phyloP scores from a whole-genome alignment of 140 eudicot genomes.

The Ambrosia hybrid region DNA sequence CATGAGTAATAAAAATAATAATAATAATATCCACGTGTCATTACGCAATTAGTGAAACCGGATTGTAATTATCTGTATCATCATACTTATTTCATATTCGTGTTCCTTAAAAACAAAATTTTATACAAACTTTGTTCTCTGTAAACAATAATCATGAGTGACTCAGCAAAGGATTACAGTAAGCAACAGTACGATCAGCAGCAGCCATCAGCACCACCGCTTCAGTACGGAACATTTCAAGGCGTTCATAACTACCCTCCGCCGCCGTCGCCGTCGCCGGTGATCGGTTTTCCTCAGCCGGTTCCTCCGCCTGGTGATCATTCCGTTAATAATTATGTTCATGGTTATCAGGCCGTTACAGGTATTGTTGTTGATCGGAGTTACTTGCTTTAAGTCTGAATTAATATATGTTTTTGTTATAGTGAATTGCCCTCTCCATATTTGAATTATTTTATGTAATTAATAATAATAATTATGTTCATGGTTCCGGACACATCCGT shows the following conservation, averaged over 20 bases:
- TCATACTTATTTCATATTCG: no score
- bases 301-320: conserved; percentile 81
- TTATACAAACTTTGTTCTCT: background rate
- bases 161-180: conserved; percentile 37
- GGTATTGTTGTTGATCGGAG: conserved; percentile 33
- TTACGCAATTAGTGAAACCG: conserved; percentile 20
- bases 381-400: background rate
- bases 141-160: conserved; percentile 46
- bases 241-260: conserved; percentile 75
- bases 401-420: background rate
- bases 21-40: conserved; percentile 31
- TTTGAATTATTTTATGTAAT: no score
- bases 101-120: no score
- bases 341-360: conserved; percentile 75
- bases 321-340: conserved; percentile 52
- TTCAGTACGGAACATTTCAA: conserved; percentile 85
- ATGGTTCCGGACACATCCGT: no score
- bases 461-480: no score
- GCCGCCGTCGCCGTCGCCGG: conserved; percentile 61
- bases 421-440: no score
- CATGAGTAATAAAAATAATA: no score
- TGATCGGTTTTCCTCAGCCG: conserved; percentile 87
- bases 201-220: conserved; percentile 36
- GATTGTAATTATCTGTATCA: conserved; percentile 34
- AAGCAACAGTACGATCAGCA: conserved; percentile 24